These are phyloP conservation scores for Tritrichomonas foetus DNA, from an alignment of 208 protist genomes.

Conservation along the genomic window DNA sequence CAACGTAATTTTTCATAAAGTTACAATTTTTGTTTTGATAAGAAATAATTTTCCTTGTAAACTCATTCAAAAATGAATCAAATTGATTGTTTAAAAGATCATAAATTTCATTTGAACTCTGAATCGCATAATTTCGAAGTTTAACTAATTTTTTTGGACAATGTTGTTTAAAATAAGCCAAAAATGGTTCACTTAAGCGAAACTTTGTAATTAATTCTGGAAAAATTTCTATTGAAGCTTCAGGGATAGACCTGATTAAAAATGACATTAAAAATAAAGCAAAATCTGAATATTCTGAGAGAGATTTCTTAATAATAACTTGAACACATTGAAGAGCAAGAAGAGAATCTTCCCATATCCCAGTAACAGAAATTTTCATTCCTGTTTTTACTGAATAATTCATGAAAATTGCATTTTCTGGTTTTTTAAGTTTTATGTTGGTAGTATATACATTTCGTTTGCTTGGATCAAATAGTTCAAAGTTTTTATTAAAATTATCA, in stretches of 20 bases:
- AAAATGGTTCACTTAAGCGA: no score
- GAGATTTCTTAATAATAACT: background rate
- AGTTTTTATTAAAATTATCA: background rate
- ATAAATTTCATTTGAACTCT: no score
- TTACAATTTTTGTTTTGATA: no score
- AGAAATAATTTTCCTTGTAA: no score
- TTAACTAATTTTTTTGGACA: no score
- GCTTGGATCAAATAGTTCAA: background rate
- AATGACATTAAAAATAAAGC: background rate
- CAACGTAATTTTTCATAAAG: no score
- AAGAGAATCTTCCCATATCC: background rate
- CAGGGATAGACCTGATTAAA: background rate
- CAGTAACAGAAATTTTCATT: background rate
- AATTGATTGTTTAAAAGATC: no score
- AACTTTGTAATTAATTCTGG: no score
- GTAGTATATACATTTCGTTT: background rate
- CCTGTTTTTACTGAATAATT: background rate
- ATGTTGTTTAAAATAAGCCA: no score
- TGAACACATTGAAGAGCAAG: background rate
- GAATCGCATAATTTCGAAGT: no score
- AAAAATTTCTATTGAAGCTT: no score
- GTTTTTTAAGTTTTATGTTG: background rate
- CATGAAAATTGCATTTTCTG: background rate
- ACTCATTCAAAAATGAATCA: no score
- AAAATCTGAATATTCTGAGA: background rate